These are phyloP conservation scores for Rachicladosporium sp. DNA, from an alignment of 2,329 filamentous ascomycete genomes.

Conservation along the genomic window DNA sequence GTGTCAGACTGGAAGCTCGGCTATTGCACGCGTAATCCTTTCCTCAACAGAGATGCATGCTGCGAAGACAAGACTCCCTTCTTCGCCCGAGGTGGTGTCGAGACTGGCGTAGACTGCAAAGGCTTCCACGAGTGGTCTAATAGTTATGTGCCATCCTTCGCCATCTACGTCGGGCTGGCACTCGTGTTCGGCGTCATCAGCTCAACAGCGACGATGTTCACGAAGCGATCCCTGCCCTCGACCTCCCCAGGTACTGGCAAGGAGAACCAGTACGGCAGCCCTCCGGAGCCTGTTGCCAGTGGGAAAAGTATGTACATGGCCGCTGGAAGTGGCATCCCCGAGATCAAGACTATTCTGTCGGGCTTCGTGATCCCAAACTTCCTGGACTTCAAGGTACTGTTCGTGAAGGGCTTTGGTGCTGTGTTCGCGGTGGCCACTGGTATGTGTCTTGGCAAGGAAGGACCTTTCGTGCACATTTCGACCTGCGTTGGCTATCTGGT, in stretches of 20 bases:
- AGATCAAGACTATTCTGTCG: constrained; percentile 50
- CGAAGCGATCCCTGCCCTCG: constrained; percentile 36
- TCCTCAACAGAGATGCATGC: constrained; percentile 39
- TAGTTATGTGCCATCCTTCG: constrained; percentile 31
- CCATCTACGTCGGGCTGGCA: constrained; percentile 38
- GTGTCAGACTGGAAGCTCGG: constrained; percentile 46
- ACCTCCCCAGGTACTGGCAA: constrained; percentile 24
- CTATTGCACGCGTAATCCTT: constrained; percentile 37
- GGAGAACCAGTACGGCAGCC: constrained; percentile 13
- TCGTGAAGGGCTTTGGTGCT: constrained; percentile 47
- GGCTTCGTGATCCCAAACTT: constrained; percentile 50
- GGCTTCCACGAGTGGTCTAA: constrained; percentile 34
- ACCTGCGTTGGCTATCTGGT: constrained; percentile 46
- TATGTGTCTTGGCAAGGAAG: constrained; percentile 51
- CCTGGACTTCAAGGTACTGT: constrained; percentile 41
- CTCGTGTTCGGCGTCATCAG: constrained; percentile 39
- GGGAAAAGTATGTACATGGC: constrained; percentile 48
- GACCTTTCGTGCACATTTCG: constrained; percentile 49
- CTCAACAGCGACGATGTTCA: constrained; percentile 37
- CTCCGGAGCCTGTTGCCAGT: constrained; percentile 10
- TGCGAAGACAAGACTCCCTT: constrained; percentile 29
- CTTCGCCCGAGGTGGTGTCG: constrained; percentile 7
- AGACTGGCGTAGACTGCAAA: constrained; percentile 24
- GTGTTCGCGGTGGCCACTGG: constrained; percentile 47
- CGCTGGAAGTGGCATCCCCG: constrained; percentile 46